Base-by-base conservation (phyloP, 164 flowering plant species). In the Amborella trichopoda region DNA sequence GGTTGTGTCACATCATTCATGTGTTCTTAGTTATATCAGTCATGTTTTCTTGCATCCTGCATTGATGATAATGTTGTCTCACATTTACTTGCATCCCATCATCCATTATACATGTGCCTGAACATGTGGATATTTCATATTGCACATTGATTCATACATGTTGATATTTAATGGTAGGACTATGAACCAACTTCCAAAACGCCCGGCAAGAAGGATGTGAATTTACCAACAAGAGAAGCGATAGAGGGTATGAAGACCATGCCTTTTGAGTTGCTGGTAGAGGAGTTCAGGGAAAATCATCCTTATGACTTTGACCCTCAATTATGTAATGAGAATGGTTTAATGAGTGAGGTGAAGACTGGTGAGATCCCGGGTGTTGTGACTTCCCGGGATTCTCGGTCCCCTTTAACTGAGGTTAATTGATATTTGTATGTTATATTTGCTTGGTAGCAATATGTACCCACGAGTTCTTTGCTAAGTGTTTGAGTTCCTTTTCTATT, bases 121-220 rank as follows among this genome's bases (percentile, higher is more conserved):
- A 9, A 30, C 0, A 30, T 30, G 14, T 30, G 34, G 11, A 0
- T 14, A 30, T 30, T 30, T 30, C 0, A 8, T 30, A 0, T 14
- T 30, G 9, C 14, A 8, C 11, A 30, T 8, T 30, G 34, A 30
- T 8, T 12, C 14, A 2, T 38, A 38, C 20, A 9, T 16, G 9
- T 16, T 11, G 41, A 8, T 14, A 8, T 30, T 10, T 22, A 8
- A 38, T 38, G 16, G 18, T 3, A 93, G 99, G 96, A 85, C 32
- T 93, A 93, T 60, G 94, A 85, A 56, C 80, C 84, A 23, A 93
- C 65, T 51, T 95, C 96, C n/a, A 60, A 60, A 3, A 88, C 99
- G 18, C 99, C 99, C 4, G 44, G 40, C 9, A 67, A 77, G 58
- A 36, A 58, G 30, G 96, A 85, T 47, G 60, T 62, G 3, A 86